These are phyloP conservation scores for Leishmania tropica DNA, from an alignment of 208 protist species.

Conservation along the genomic window DNA sequence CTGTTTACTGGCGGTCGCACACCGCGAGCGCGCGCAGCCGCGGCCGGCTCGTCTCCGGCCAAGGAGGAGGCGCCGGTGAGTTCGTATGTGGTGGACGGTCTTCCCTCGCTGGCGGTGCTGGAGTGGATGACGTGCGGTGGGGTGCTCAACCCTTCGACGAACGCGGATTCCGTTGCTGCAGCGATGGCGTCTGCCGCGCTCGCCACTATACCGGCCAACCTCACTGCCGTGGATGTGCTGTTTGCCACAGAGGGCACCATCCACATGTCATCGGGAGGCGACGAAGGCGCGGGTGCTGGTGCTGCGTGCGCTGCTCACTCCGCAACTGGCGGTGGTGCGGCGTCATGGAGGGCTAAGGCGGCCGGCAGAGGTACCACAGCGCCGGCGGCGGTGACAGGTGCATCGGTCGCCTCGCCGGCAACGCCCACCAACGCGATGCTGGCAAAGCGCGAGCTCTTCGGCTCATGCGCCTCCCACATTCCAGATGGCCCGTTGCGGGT, in stretches of 20 bases:
- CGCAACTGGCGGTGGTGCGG: slow-evolving; percentile 8
- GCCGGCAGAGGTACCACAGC: slow-evolving; percentile 5
- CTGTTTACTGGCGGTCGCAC: slow-evolving; percentile 64
- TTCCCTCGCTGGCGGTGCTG: slow-evolving; percentile 56
- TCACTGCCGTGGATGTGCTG: slow-evolving; percentile 35
- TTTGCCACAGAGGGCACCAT: slow-evolving; percentile 26
- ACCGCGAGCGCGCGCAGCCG: slow-evolving; percentile 4
- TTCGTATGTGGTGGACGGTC: slow-evolving; percentile 33
- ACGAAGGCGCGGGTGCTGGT: slow-evolving; percentile 3
- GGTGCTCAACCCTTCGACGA: slow-evolving; percentile 5
- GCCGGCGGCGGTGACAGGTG: slow-evolving; percentile 1
- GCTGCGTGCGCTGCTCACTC: not conserved
- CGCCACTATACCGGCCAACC: slow-evolving; percentile 18
- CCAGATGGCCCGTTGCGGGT: slow-evolving; percentile 55
- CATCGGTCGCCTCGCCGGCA: slow-evolving; percentile 3
- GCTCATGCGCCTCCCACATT: slow-evolving; percentile 26
- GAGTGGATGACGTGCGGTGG: slow-evolving; percentile 75
- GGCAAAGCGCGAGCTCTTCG: slow-evolving; percentile 27
- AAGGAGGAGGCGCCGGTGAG: slow-evolving; percentile 18
- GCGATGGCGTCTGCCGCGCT: slow-evolving; percentile 12
- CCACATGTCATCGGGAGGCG: slow-evolving; percentile 8
- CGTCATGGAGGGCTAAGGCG: slow-evolving; percentile 24
- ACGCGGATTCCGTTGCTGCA: slow-evolving; percentile 20
- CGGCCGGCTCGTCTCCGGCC: not conserved
- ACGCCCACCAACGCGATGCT: slow-evolving; percentile 19